These are phyloP conservation scores for Chromera velia DNA, from an alignment of 73 alveolate genomes.

Conservation along the genomic window DNA sequence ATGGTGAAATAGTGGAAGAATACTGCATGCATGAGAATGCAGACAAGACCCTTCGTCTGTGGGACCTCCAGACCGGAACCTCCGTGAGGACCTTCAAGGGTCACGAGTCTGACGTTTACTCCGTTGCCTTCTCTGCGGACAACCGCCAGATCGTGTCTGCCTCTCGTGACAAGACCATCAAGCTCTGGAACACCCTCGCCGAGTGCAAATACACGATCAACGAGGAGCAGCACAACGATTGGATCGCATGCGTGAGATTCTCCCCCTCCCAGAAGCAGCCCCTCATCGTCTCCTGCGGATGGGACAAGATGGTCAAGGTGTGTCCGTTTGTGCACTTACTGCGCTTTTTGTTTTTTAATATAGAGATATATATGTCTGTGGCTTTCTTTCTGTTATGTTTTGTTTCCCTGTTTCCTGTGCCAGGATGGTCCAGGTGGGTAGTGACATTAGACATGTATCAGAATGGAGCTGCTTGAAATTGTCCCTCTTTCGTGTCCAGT, in stretches of 20 bases:
- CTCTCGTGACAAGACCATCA: conserved; percentile 84
- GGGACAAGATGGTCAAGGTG: conserved; percentile 77
- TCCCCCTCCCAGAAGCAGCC: conserved; percentile 71
- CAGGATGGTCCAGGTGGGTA: no score
- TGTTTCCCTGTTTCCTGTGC: no score
- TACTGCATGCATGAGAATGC: no score
- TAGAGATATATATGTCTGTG: no score
- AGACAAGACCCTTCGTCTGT: conserved; percentile 88
- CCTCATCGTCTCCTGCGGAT: conserved; percentile 70
- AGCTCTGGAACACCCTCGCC: conserved; percentile 92
- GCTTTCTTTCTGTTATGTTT: no score
- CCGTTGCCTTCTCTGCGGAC: conserved; percentile 88
- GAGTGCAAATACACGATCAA: conserved; percentile 78
- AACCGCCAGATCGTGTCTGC: conserved; percentile 90
- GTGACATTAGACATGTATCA: no score
- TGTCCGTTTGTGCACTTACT: no score
- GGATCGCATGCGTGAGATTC: conserved; percentile 77
- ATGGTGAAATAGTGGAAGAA: no score
- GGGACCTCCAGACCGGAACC: conserved; percentile 81
- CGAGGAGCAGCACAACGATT: conserved; percentile 72
- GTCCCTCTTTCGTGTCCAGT: no score
- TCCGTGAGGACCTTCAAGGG: conserved; percentile 76
- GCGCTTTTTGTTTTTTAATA: no score
- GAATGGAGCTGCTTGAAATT: no score
- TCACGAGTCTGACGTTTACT: conserved; percentile 83